These are phyloP conservation scores for Mycena chlorophos DNA, from an alignment of 768 basidiomycete species.

Conservation along the genomic window DNA sequence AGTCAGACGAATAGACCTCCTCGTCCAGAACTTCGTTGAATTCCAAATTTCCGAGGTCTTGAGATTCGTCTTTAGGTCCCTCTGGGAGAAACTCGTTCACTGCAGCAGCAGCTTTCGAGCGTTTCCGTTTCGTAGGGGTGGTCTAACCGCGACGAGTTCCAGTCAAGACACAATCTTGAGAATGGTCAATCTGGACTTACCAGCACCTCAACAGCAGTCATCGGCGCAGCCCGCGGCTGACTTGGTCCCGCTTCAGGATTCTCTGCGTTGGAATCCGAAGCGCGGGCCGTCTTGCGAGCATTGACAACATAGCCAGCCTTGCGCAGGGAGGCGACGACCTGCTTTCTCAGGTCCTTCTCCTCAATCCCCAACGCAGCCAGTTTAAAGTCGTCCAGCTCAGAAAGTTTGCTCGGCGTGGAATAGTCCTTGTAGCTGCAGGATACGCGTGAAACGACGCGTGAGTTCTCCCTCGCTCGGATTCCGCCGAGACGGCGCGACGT, in stretches of 20 bases:
- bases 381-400: constrained; percentile 57
- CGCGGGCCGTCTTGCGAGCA: too few relatives aligned
- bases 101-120: constrained; percentile 49
- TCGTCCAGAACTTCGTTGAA: constrained; percentile 77
- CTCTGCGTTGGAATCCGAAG: not conserved
- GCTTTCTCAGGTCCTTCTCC: constrained; percentile 64
- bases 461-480: not conserved
- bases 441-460: constrained; percentile 2
- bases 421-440: constrained; percentile 66
- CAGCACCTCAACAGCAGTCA: constrained; percentile 20
- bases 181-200: not conserved
- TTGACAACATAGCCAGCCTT: constrained; percentile 74
- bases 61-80: constrained; percentile 50
- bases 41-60: constrained; percentile 54
- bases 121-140: constrained; percentile 53
- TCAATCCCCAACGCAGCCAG: constrained; percentile 58
- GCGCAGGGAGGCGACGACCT: constrained; percentile 57
- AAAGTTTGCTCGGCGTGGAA: constrained; percentile 60
- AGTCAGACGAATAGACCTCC: too few relatives aligned
- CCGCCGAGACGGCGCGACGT: constrained; percentile 43
- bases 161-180: not conserved
- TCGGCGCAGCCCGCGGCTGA: not conserved
- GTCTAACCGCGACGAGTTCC: constrained; percentile 30
- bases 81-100: constrained; percentile 64
- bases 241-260: constrained; percentile 28